Evolutionary conservation across 805 yeast genomes (phyloP).

Genomic region (Cyberlindnera petersonii): DNA sequence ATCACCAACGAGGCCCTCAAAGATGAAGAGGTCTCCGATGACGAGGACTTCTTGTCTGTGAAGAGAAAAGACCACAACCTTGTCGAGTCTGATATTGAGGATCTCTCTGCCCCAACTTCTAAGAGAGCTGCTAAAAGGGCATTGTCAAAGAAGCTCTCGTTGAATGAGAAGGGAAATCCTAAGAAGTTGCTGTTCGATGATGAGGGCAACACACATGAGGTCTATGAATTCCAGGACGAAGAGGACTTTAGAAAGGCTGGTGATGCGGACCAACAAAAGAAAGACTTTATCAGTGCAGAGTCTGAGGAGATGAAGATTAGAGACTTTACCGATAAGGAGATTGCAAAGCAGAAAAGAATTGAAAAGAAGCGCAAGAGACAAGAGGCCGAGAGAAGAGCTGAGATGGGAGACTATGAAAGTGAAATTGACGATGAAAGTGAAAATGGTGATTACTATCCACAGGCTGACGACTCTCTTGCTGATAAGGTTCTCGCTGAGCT

Average conservation of each 20-base stretch:
- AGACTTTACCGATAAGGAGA: slow-evolving; percentile 73
- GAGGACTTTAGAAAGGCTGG: slow-evolving; percentile 74
- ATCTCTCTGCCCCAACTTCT: slow-evolving; percentile 61
- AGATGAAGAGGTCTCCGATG: slow-evolving; percentile 28
- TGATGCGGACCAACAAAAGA: slow-evolving; percentile 64
- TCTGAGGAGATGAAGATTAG: slow-evolving; percentile 61
- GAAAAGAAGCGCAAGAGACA: slow-evolving; percentile 88
- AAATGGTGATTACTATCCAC: slow-evolving; percentile 26
- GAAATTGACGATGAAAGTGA: too few species aligned
- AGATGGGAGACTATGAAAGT: slow-evolving; percentile 27
- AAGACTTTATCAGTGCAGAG: slow-evolving; percentile 63
- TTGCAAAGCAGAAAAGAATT: slow-evolving; percentile 71
- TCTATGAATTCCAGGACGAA: slow-evolving; percentile 88
- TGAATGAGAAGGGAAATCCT: slow-evolving; percentile 60
- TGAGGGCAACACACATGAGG: slow-evolving; percentile 87
- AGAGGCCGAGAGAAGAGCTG: slow-evolving; percentile 61
- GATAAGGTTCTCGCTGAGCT: slow-evolving; percentile 26
- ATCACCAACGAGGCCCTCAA: slow-evolving; percentile 47
- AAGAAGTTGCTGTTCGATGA: slow-evolving; percentile 86
- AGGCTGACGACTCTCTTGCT: slow-evolving; percentile 40
- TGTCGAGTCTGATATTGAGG: slow-evolving; percentile 61
- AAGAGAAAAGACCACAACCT: slow-evolving; percentile 75
- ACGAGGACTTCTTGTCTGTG: slow-evolving; percentile 71
- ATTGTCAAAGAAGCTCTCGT: slow-evolving; percentile 73
- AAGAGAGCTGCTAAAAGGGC: slow-evolving; percentile 85